A percentile compares a stretch with the other conserved stretches of the same genome.
phyloP scores from a whole-genome alignment of 164 flowering plant genomes.

The Nymphaea thermarum region DNA sequence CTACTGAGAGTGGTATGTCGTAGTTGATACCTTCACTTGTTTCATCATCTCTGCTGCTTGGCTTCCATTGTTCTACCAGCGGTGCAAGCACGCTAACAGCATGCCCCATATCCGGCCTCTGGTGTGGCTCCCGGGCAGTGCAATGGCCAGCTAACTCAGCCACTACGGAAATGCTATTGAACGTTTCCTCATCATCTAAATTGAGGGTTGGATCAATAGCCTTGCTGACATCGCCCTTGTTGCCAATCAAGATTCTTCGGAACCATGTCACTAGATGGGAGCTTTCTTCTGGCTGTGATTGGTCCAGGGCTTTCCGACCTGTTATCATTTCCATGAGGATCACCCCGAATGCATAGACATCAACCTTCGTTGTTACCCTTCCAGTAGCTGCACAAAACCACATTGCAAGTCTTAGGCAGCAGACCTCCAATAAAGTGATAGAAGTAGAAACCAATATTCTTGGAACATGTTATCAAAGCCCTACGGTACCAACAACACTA shows the following conservation, averaged over 20 bases:
- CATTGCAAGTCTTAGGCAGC: background rate
- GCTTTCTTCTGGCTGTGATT: slow-evolving; percentile 24
- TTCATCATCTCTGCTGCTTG: slow-evolving; percentile 18
- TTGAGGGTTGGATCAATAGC: slow-evolving; percentile 23
- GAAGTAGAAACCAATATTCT: no score
- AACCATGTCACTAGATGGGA: slow-evolving; percentile 36
- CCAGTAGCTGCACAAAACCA: slow-evolving; percentile 18
- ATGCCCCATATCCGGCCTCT: slow-evolving; percentile 49
- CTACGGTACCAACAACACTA: no score
- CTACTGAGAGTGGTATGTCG: slow-evolving; percentile 23
- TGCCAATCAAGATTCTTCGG: slow-evolving; percentile 20
- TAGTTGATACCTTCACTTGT: slow-evolving; percentile 16
- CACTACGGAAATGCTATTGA: slow-evolving; percentile 28
- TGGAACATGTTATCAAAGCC: no score
- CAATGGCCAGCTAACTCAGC: slow-evolving; percentile 51
- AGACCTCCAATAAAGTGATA: no score
- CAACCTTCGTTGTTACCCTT: slow-evolving; percentile 23
- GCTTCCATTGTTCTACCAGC: slow-evolving; percentile 45
- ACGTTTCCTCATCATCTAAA: slow-evolving; percentile 31
- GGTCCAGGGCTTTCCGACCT: slow-evolving; percentile 21
- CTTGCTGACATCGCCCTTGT: slow-evolving; percentile 20
- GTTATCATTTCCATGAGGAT: slow-evolving; percentile 23
- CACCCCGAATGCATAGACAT: slow-evolving; percentile 28
- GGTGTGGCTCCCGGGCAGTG: slow-evolving; percentile 39
- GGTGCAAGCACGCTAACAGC: slow-evolving; percentile 34